A percentile compares a stretch with the other conserved stretches of the same genome.
These are phyloP conservation scores for Suhomyces kilbournensis DNA, from an alignment of 805 yeast genomes.

Conservation along the genomic window DNA sequence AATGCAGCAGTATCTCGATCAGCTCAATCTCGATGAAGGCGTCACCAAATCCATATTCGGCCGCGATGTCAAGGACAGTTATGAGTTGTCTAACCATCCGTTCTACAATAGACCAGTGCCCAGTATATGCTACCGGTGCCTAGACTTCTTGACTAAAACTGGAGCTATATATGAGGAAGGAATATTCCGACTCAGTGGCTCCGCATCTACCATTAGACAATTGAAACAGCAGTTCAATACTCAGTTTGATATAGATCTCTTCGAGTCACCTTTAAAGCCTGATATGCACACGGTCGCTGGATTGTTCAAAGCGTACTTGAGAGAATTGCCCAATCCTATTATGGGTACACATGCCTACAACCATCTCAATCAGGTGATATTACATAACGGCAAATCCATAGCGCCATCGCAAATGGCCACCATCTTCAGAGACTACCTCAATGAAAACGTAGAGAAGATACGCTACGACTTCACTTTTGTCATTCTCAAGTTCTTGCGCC, in stretches of 20 bases:
- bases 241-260: constrained; percentile 66
- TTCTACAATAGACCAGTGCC: constrained; percentile 56
- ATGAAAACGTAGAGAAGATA: constrained; percentile 47
- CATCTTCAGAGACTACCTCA: constrained; percentile 31
- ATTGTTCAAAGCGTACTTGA: constrained; percentile 71
- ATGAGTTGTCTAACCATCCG: constrained; percentile 48
- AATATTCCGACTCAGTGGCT: constrained; percentile 85
- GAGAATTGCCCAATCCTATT: constrained; percentile 72
- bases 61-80: constrained; percentile 52
- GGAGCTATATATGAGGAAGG: constrained; percentile 88
- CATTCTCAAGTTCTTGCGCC: constrained; percentile 63
- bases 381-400: constrained; percentile 8
- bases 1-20: constrained; percentile 29
- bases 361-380: constrained; percentile 25
- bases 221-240: constrained; percentile 68
- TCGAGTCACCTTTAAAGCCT: constrained; percentile 41
- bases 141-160: constrained; percentile 60
- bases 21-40: constrained; percentile 33
- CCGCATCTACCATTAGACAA: constrained; percentile 68
- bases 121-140: constrained; percentile 70
- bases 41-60: constrained; percentile 56
- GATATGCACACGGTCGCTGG: constrained; percentile 91
- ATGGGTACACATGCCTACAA: constrained; percentile 50
- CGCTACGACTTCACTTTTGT: constrained; percentile 60
- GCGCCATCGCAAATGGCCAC: constrained; percentile 23